Conservation (phyloP, 768 basidiomycete genomes). For the Lentinula aciculospora region DNA sequence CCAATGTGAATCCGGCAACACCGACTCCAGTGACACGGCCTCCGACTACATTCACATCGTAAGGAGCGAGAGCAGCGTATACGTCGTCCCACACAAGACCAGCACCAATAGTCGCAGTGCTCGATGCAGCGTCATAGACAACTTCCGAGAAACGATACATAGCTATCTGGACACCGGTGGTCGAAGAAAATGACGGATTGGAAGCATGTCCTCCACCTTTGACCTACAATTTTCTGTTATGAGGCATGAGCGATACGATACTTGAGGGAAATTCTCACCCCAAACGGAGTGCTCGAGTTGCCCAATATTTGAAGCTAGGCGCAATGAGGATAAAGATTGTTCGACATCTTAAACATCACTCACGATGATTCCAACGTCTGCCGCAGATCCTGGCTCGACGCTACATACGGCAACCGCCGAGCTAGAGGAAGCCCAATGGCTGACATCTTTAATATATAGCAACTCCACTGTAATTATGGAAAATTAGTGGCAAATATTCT, state of each 20-base stretch:
- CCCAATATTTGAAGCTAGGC: background rate
- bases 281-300: constrained; percentile 11
- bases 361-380: constrained; percentile 48
- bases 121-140: constrained; percentile 29
- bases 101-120: constrained; percentile 37
- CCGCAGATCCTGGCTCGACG: constrained; percentile 51
- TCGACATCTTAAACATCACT: constrained; percentile 8
- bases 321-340: background rate
- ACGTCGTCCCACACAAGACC: constrained; percentile 65
- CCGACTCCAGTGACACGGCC: constrained; percentile 37
- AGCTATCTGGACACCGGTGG: constrained; percentile 52
- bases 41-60: constrained; percentile 35
- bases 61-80: constrained; percentile 32
- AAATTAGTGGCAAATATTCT: background rate
- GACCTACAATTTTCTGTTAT: constrained; percentile 28
- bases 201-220: constrained; percentile 59
- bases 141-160: constrained; percentile 45
- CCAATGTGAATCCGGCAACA: constrained; percentile 34
- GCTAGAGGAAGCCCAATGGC: constrained; percentile 50
- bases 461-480: constrained; percentile 11
- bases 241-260: background rate
- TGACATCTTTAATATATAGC: constrained; percentile 34
- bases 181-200: constrained; percentile 57
- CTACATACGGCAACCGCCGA: constrained; percentile 40
- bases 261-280: constrained; percentile 3